A percentile compares a stretch with the other conserved stretches of the same genome.
These are phyloP conservation scores for Scheffersomyces cryptocercus DNA, from an alignment of 1,139 yeast species.

Conservation along the genomic window DNA sequence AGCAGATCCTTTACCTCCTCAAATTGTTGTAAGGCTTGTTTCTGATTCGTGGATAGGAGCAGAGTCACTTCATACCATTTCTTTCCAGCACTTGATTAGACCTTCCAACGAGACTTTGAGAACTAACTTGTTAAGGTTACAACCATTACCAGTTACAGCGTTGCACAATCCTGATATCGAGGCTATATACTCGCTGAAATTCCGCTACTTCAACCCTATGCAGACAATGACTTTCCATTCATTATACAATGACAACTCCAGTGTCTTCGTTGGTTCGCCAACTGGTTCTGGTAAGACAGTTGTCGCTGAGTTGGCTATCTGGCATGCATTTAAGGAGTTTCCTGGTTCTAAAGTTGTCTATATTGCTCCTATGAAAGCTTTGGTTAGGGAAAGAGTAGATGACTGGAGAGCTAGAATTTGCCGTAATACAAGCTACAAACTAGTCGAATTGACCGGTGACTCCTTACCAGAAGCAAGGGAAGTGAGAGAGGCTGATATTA, in stretches of 20 bases:
- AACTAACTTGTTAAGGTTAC: slow-evolving; percentile 75
- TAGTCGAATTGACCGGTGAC: slow-evolving; percentile 96
- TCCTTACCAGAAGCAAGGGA: slow-evolving; percentile 87
- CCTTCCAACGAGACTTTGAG: slow-evolving; percentile 87
- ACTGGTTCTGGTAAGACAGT: slow-evolving; percentile 98
- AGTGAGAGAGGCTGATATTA: slow-evolving; percentile 86
- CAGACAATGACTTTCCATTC: slow-evolving; percentile 97
- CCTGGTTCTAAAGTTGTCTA: slow-evolving; percentile 88
- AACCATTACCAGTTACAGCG: slow-evolving; percentile 85
- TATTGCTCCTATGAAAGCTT: slow-evolving; percentile 98
- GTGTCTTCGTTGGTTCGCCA: slow-evolving; percentile 94
- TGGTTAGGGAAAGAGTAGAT: slow-evolving; percentile 93
- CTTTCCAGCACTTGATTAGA: slow-evolving; percentile 86
- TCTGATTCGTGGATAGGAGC: slow-evolving; percentile 93
- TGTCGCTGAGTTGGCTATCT: slow-evolving; percentile 94
- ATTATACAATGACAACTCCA: slow-evolving; percentile 73
- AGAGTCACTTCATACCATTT: slow-evolving; percentile 73
- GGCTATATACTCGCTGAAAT: slow-evolving; percentile 61
- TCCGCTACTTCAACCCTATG: slow-evolving; percentile 95
- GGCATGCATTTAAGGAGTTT: slow-evolving; percentile 86
- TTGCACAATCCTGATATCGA: slow-evolving; percentile 71
- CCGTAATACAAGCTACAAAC: slow-evolving; percentile 58
- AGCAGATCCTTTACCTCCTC: slow-evolving; percentile 85
- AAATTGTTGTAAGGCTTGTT: slow-evolving; percentile 72
- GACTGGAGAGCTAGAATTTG: slow-evolving; percentile 85